Conservation (phyloP, 75 land plant species). For the Chamaecyparis obtusa region DNA sequence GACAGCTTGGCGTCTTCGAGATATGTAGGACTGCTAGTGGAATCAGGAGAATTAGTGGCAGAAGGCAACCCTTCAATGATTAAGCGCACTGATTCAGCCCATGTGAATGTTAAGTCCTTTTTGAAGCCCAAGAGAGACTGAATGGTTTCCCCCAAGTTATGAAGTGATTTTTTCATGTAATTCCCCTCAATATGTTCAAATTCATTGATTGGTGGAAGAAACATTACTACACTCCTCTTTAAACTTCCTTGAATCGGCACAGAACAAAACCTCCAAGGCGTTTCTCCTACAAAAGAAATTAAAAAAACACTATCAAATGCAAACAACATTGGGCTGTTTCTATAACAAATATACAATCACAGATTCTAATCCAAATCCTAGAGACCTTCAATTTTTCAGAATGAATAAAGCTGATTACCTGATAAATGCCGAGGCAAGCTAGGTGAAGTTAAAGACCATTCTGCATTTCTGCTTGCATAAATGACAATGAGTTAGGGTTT, state of each 20-base stretch:
- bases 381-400: not conserved
- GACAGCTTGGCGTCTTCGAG: not conserved
- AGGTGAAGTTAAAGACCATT: not conserved
- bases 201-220: conserved; percentile 1
- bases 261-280: not conserved
- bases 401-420: not conserved
- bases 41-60: not conserved
- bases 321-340: not conserved
- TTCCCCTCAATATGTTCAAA: not conserved
- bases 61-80: conserved; percentile 27
- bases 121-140: conserved; percentile 40
- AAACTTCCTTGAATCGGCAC: not conserved
- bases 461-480: not conserved
- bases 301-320: not conserved
- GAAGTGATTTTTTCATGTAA: conserved; percentile 9
- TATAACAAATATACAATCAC: not conserved
- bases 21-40: not conserved
- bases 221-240: not conserved
- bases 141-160: conserved; percentile 25
- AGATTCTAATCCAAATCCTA: not conserved
- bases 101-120: conserved; percentile 29
- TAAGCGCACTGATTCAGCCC: conserved; percentile 36
- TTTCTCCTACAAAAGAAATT: not conserved
- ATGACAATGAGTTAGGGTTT: not conserved
- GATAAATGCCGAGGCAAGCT: not conserved